Evolutionary conservation across 1,284 basidiomycete species (phyloP).

Genomic region (Prillingera fragicola): DNA sequence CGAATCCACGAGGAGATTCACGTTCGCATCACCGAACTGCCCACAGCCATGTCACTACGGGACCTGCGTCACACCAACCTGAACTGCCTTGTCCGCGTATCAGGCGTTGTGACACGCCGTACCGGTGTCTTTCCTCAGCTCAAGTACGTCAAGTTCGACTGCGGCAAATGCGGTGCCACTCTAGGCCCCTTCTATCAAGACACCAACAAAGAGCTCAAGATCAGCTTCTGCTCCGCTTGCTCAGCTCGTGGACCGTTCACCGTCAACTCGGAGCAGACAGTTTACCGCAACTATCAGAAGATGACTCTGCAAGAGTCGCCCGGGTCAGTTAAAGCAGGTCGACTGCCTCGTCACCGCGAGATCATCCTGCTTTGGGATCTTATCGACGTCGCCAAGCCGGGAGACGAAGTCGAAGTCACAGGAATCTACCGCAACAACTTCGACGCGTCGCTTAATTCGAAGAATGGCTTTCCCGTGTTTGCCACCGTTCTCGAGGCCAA

Average conservation of each 20-base stretch:
- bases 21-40: slow-evolving; percentile 91
- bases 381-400: slow-evolving; percentile 95
- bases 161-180: slow-evolving; percentile 81
- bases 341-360: slow-evolving; percentile 91
- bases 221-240: slow-evolving; percentile 91
- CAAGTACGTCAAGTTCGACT: slow-evolving; percentile 99
- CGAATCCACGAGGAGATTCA: slow-evolving; percentile 98
- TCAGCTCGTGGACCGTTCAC: slow-evolving; percentile 90
- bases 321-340: slow-evolving; percentile 95
- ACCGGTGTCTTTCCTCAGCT: slow-evolving; percentile 97
- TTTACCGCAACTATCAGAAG: slow-evolving; percentile 98
- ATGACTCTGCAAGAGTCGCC: slow-evolving; percentile 98
- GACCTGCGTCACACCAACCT: slow-evolving; percentile 88
- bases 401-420: slow-evolving; percentile 96
- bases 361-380: slow-evolving; percentile 96
- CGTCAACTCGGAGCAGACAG: slow-evolving; percentile 95
- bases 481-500: slow-evolving; percentile 97
- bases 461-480: slow-evolving; percentile 99
- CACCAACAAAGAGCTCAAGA: slow-evolving; percentile 85
- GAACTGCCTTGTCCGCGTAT: slow-evolving; percentile 91
- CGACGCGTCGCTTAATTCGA: slow-evolving; percentile 93
- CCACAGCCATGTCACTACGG: slow-evolving; percentile 79
- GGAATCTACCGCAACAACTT: slow-evolving; percentile 99
- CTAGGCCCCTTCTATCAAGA: slow-evolving; percentile 98
- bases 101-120: slow-evolving; percentile 94